Evolutionary conservation across 2,329 filamentous ascomycete genomes (phyloP), one percentile per base, ranked within the genome.

Genomic region (Fusarium sp.): DNA sequence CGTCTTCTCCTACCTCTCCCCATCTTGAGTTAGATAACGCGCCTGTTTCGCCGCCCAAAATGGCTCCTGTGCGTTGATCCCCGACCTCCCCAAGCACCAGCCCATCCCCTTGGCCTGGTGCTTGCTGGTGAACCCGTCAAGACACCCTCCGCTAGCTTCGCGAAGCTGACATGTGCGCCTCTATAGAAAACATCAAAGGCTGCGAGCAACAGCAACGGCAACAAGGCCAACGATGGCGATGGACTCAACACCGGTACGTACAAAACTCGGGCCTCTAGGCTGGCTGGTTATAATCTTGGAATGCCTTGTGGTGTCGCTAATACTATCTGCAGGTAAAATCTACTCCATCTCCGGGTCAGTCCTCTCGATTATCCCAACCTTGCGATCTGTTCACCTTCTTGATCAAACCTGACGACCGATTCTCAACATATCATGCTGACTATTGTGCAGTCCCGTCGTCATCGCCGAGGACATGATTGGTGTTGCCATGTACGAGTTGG

Each of bases 401-500:
- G 40, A 31, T 32, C 54, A 52, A 59, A 46, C 39, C 29, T 35
- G 11, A 34, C 55, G 19, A 15, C 56, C 26, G 15, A 11, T 45
- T 24, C 11, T 31, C 43, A 40, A 47, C 22, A 57, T 53, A 38
- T 40, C 38, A 44, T 56, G 46, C 78, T 81, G 72, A 81, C 65
- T 45, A 29, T 52, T 40, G 24, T 44, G 39, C 67, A 89, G 91
- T 70, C 95, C 95, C 75, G 95, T 99, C 83, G 90, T 99, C 73
- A 87, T 99, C 71, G 95, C 94, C 76, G 94, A 98, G 83, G 89
- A 97, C 80, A 97, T 99, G 93, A 92, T 94, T 75, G 95, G 95
- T 78, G 95, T 95, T 85, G 93, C 95, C 79, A 99, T 99, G 95
- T 97, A 98, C 88, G 95, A 99, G 83, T 85, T 99, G 83, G 93